A percentile compares a stretch with the other conserved stretches of the same genome.
Evolutionary conservation across 441 rosid genomes (phyloP).

Genomic region (Eruca vesicaria): DNA sequence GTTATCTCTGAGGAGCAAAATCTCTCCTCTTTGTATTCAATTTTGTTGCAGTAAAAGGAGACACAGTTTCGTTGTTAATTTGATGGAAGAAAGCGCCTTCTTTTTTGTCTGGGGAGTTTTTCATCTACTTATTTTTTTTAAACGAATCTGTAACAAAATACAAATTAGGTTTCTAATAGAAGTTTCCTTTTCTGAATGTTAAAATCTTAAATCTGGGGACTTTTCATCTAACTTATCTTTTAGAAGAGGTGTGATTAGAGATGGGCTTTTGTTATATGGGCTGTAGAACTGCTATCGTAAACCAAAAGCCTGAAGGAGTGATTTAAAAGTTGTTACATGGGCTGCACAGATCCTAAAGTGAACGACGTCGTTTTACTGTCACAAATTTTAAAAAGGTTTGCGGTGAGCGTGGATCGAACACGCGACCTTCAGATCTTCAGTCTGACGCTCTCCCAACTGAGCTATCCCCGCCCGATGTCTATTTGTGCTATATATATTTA

Average conservation of each 20-base stretch:
- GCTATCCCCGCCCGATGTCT: conserved; percentile 39
- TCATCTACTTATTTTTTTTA: not conserved
- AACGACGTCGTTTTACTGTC: too few relatives aligned
- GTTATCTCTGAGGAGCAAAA: not conserved
- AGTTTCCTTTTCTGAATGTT: not conserved
- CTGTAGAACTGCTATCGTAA: not conserved
- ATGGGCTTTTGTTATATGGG: not conserved
- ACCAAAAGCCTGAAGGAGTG: too few relatives aligned
- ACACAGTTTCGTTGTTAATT: not conserved
- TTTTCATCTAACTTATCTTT: too few relatives aligned
- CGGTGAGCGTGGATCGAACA: conserved; percentile 91
- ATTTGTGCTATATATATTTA: too few relatives aligned
- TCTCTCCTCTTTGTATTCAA: conserved; percentile 4
- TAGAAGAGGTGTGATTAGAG: not conserved
- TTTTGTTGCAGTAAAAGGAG: conserved; percentile 1
- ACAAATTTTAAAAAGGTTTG: conserved; percentile 34
- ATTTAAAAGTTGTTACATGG: too few relatives aligned
- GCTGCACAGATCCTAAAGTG: too few relatives aligned
- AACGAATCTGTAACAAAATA: not conserved
- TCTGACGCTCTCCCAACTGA: conserved; percentile 45
- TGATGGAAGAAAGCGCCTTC: not conserved
- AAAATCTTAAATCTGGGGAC: not conserved
- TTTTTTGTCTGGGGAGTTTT: not conserved
- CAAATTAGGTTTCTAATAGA: not conserved
- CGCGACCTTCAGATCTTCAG: conserved; percentile 51